Evolutionary conservation across 495 filamentous ascomycete genomes (phyloP).

Genomic region (Aspergillus taichungensis): DNA sequence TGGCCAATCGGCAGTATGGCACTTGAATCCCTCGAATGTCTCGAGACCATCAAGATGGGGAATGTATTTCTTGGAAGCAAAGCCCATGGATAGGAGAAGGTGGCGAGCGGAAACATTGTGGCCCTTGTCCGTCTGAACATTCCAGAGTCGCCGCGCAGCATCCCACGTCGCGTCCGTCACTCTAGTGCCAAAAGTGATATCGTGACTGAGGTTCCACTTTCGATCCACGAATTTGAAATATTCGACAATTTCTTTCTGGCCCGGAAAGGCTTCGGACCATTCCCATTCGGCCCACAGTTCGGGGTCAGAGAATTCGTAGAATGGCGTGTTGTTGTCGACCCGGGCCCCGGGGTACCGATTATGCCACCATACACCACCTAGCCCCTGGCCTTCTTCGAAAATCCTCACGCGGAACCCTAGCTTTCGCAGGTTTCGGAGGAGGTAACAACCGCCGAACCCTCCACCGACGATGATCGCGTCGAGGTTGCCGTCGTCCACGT

Average conservation of each 20-base stretch:
- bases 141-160: conserved; percentile 27
- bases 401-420: conserved; percentile 21
- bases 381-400: conserved; percentile 34
- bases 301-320: conserved; percentile 39
- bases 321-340: conserved; percentile 32
- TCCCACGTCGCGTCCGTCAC: conserved; percentile 37
- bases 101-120: conserved; percentile 28
- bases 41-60: conserved; percentile 19
- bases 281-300: conserved; percentile 41
- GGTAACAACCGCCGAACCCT: conserved; percentile 32
- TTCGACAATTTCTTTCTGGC: conserved; percentile 30
- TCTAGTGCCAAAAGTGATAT: conserved; percentile 36
- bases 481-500: neutral
- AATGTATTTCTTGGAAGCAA: conserved; percentile 18
- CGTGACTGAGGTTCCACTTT: conserved; percentile 34
- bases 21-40: conserved; percentile 37
- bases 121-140: conserved; percentile 36
- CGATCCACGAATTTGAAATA: conserved; percentile 30
- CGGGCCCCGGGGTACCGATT: conserved; percentile 43
- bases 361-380: conserved; percentile 45
- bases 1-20: conserved; percentile 48
- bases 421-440: conserved; percentile 25
- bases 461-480: conserved; percentile 22
- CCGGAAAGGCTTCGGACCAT: conserved; percentile 40
- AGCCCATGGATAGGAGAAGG: conserved; percentile 32